These are phyloP conservation scores for Alternaria infectoria DNA, from an alignment of 2,329 filamentous ascomycete species.

Conservation along the genomic window DNA sequence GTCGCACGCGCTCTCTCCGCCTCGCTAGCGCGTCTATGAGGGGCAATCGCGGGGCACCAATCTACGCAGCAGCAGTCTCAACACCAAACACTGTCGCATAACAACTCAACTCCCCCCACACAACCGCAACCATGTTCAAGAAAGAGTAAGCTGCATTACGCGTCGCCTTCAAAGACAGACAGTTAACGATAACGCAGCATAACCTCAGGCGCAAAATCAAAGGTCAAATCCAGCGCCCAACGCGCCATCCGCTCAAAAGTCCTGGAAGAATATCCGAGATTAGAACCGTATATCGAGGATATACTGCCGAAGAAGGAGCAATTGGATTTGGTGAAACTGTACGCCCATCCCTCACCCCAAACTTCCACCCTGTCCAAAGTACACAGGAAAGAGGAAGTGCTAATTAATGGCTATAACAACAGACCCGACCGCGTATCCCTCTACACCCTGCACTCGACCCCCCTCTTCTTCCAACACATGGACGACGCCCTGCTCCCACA, in stretches of 20 bases:
- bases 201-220: slow-evolving; percentile 80
- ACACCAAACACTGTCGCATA: slow-evolving; percentile 2
- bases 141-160: slow-evolving; percentile 36
- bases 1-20: not conserved
- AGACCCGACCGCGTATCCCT: slow-evolving; percentile 84
- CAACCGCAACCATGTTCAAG: slow-evolving; percentile 42
- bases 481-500: slow-evolving; percentile 83
- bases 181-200: slow-evolving; percentile 60
- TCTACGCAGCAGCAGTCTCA: slow-evolving; percentile 7
- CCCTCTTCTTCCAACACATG: slow-evolving; percentile 91
- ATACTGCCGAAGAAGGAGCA: slow-evolving; percentile 94
- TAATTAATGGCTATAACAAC: too few species aligned
- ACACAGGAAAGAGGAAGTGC: too few species aligned
- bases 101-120: not conserved
- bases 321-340: slow-evolving; percentile 87
- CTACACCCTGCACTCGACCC: slow-evolving; percentile 78
- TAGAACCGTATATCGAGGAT: slow-evolving; percentile 88
- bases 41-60: slow-evolving; percentile 13
- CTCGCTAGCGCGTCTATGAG: slow-evolving; percentile 15
- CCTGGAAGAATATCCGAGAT: slow-evolving; percentile 81
- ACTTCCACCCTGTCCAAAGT: too few species aligned
- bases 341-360: too few species aligned
- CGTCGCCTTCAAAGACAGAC: too few species aligned
- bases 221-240: slow-evolving; percentile 96
- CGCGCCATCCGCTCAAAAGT: slow-evolving; percentile 83